Evolutionary conservation across 2,329 filamentous ascomycete genomes (phyloP).

Genomic region (Myotisia sp.): DNA sequence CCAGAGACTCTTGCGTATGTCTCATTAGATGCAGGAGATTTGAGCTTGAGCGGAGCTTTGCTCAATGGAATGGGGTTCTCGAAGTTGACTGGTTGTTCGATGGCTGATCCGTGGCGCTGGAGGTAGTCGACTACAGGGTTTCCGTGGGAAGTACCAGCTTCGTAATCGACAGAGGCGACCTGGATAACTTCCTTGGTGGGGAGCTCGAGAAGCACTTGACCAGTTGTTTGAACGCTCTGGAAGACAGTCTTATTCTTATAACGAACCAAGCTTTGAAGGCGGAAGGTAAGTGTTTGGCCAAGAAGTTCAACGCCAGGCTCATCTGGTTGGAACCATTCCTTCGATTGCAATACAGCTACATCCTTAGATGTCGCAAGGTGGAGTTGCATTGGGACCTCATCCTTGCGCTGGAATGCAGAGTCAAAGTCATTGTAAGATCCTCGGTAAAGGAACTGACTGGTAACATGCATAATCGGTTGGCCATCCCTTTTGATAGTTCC

Average conservation of each 20-base stretch:
- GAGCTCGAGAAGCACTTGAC: conserved; percentile 83
- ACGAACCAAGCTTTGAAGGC: conserved; percentile 74
- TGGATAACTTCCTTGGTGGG: conserved; percentile 96
- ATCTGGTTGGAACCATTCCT: conserved; percentile 90
- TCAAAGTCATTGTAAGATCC: conserved; percentile 85
- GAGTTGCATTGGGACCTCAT: conserved; percentile 86
- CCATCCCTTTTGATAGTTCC: conserved; percentile 81
- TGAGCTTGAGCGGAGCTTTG: conserved; percentile 74
- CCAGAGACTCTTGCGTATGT: conserved; percentile 95
- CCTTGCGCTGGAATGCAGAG: conserved; percentile 97
- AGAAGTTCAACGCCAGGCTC: conserved; percentile 77
- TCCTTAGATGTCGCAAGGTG: conserved; percentile 79
- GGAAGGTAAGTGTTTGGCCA: conserved; percentile 89
- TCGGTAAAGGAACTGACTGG: conserved; percentile 93
- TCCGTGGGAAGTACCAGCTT: conserved; percentile 77
- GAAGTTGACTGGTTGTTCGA: conserved; percentile 93
- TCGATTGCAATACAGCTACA: conserved; percentile 82
- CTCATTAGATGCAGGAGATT: conserved; percentile 90
- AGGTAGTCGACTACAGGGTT: conserved; percentile 97
- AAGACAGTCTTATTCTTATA: conserved; percentile 94
- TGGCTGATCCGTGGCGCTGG: conserved; percentile 73
- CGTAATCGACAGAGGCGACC: conserved; percentile 93
- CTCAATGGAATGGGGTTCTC: conserved; percentile 94
- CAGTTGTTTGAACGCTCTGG: conserved; percentile 79
- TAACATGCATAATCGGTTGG: conserved; percentile 90